A percentile compares a stretch with the other conserved stretches of the same genome.
Conservation (phyloP, 2,329 filamentous ascomycete genomes). For the Nothophaeocryptopus gaeumannii region DNA sequence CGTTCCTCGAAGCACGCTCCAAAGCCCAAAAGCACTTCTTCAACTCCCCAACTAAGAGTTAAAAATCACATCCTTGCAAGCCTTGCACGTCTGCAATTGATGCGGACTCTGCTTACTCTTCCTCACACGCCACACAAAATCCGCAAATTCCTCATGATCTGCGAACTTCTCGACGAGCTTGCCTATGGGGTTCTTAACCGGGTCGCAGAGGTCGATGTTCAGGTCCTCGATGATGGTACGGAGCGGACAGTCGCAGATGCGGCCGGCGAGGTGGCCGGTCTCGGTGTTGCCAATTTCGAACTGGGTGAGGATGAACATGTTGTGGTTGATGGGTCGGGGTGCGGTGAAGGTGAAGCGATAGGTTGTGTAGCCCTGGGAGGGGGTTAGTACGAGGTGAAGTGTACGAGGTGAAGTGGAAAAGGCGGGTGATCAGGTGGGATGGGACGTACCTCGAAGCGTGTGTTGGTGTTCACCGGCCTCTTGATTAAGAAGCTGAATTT, state of each 20-base stretch:
- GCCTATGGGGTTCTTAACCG: conserved; percentile 1
- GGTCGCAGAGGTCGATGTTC: background rate
- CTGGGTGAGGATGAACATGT: background rate
- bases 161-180: conserved; percentile 5
- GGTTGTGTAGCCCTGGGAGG: too few relatives aligned
- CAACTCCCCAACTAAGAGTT: conserved; percentile 1
- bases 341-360: background rate
- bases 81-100: conserved; percentile 9
- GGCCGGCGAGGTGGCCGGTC: background rate
- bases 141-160: conserved; percentile 12
- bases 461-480: conserved; percentile 14
- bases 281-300: background rate
- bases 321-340: background rate
- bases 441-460: conserved; percentile 9
- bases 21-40: too few relatives aligned
- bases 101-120: conserved; percentile 16
- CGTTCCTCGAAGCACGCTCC: too few relatives aligned
- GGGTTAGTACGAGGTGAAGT: background rate
- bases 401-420: conserved; percentile 1
- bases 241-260: background rate
- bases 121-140: conserved; percentile 16
- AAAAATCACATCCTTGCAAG: conserved; percentile 13
- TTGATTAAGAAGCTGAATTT: conserved; percentile 19
- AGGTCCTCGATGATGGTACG: background rate
- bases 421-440: conserved; percentile 19